These are phyloP conservation scores for Ambispora gerdemannii DNA, from an alignment of 192 early-diverging fungal species.

Conservation along the genomic window DNA sequence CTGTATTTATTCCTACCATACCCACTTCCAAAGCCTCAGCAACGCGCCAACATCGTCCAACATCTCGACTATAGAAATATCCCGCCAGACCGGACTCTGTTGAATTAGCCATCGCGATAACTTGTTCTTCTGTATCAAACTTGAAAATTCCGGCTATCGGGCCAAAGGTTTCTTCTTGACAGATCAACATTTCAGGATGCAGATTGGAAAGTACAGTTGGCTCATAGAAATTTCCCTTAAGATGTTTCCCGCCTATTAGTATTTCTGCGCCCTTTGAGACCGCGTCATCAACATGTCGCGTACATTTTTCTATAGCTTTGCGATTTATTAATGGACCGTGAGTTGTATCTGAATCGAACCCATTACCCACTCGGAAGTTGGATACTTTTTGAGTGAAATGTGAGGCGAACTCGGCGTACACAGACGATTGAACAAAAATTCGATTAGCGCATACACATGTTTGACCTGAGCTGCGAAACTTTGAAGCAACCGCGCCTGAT, in stretches of 20 bases:
- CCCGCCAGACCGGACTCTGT: constrained; percentile 74
- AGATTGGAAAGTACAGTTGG: constrained; percentile 79
- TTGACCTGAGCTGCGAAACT: constrained; percentile 77
- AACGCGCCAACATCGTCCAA: constrained; percentile 74
- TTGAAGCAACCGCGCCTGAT: constrained; percentile 53
- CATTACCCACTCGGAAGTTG: constrained; percentile 69
- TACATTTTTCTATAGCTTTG: constrained; percentile 65
- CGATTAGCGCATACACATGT: constrained; percentile 78
- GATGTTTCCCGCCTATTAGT: constrained; percentile 58
- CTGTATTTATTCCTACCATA: constrained; percentile 88
- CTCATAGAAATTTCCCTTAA: constrained; percentile 71
- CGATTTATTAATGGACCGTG: constrained; percentile 82
- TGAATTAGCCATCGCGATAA: constrained; percentile 70
- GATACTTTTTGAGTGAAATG: constrained; percentile 53
- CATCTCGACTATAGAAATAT: constrained; percentile 79
- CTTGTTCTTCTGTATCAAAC: constrained; percentile 80
- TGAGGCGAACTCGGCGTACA: constrained; percentile 64
- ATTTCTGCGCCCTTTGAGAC: constrained; percentile 68
- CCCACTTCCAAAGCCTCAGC: constrained; percentile 79
- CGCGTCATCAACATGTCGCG: constrained; percentile 68
- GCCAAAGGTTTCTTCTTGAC: constrained; percentile 86
- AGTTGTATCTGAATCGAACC: constrained; percentile 58
- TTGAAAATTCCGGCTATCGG: constrained; percentile 76
- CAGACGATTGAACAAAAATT: constrained; percentile 66
- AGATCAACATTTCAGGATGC: constrained; percentile 63